Conservation (phyloP, 1,284 basidiomycete genomes). For the Hemileia vastatrix region DNA sequence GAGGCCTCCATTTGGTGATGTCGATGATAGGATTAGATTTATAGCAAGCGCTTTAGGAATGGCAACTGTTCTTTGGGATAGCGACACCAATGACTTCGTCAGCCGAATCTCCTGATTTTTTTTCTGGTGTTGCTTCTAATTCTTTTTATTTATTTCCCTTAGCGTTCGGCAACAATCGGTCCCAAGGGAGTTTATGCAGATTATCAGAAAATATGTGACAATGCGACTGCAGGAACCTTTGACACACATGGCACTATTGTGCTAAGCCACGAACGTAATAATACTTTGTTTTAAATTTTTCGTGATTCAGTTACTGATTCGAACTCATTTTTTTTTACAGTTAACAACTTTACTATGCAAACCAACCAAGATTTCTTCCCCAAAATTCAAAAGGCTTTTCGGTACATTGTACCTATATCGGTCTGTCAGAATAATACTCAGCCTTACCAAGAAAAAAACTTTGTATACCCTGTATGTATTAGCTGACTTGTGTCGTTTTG, state of each 20-base stretch:
- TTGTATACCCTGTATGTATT: constrained; percentile 38
- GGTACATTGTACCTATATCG: constrained; percentile 44
- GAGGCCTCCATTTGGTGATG: constrained; percentile 43
- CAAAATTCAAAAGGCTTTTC: constrained; percentile 25
- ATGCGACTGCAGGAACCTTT: constrained; percentile 44
- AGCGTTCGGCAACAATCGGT: constrained; percentile 38
- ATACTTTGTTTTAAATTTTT: constrained; percentile 46
- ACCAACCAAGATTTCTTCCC: constrained; percentile 24
- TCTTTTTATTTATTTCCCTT: neutral
- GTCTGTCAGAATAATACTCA: constrained; percentile 46
- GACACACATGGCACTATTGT: constrained; percentile 46
- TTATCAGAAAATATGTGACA: constrained; percentile 47
- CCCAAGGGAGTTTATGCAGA: constrained; percentile 45
- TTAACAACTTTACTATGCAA: constrained; percentile 23
- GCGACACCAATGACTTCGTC: constrained; percentile 43
- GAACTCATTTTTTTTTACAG: constrained; percentile 9
- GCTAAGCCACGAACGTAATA: constrained; percentile 49
- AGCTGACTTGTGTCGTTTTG: neutral
- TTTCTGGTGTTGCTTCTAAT: neutral
- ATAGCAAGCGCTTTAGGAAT: constrained; percentile 50
- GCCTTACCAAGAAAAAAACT: constrained; percentile 48
- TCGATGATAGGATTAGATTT: constrained; percentile 51
- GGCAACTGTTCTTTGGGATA: constrained; percentile 49
- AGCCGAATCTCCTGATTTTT: neutral
- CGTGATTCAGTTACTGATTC: constrained; percentile 10